Evolutionary conservation across 2,329 filamentous ascomycete species (phyloP), one percentile per base, ranked within the genome.

Genomic region (Trichoderma endophyticum): DNA sequence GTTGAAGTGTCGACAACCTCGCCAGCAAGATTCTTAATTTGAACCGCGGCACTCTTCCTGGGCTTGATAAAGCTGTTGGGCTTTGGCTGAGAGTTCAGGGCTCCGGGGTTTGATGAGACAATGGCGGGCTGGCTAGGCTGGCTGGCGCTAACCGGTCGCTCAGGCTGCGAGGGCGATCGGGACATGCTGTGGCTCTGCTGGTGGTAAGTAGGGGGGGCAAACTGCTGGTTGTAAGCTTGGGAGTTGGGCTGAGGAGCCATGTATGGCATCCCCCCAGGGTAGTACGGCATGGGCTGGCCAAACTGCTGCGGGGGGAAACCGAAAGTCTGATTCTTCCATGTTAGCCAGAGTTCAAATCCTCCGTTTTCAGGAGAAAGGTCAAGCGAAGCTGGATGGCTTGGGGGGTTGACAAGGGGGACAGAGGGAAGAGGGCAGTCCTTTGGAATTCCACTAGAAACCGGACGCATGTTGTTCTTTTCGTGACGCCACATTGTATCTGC

Each of bases 21-120:
- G 74, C 94, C 95, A 71, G 91, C 88, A 34, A 91, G 88, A 78
- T 94, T 93, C 86, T 94, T 97, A 85, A 98, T 97, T 63, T 90
- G 86, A 75, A 98, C 92, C 1, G 92, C 90, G 62, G 90, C 90
- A 81, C 89, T 94, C 85, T 92, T 93, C 80, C 85, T 86, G 36
- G 84, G 84, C 77, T 86, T 88, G 79, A 84, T 80, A 72, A 88
- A 87, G 72, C 81, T 82, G 51, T 81, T 82, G 79, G 73, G 82
- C 81, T 87, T 88, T 9, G 83, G 78, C 75, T 87, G 85, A 11
- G 91, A 90, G 73, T 89, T 88, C 73, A 91, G 87, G 73, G 91
- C 90, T 75, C 89, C 87, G 4, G 89, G 84, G 6, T 87, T 86
- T 74, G 89, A 89, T n/a, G 89, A 88, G 39, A 91, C 88, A 72